Evolutionary conservation across 805 yeast genomes (phyloP).

Genomic region (Starmerella roubikii): DNA sequence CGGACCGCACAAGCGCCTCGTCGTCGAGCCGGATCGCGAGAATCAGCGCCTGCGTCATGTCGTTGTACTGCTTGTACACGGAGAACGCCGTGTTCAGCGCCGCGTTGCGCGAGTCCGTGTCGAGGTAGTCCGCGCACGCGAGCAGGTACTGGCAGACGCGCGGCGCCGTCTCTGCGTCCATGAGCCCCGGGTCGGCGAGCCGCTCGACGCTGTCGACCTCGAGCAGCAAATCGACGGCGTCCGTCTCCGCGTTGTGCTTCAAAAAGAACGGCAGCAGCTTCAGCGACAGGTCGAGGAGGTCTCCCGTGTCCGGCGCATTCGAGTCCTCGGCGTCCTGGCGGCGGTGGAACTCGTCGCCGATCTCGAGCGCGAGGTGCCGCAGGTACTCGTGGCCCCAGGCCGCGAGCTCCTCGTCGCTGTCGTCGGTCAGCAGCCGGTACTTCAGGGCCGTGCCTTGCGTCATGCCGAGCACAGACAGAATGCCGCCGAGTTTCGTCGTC

Average conservation of each 20-base stretch:
- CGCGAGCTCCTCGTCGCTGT: slow-evolving; percentile 39
- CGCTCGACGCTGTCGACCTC: slow-evolving; percentile 82
- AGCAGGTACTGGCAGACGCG: slow-evolving; percentile 92
- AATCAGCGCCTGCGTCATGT: slow-evolving; percentile 71
- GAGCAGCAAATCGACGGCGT: slow-evolving; percentile 83
- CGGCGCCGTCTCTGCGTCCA: slow-evolving; percentile 68
- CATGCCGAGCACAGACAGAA: slow-evolving; percentile 87
- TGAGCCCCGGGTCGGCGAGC: slow-evolving; percentile 49
- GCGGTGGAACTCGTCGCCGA: slow-evolving; percentile 72
- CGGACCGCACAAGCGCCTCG: slow-evolving; percentile 59
- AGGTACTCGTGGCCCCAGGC: slow-evolving; percentile 96
- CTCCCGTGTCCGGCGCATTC: slow-evolving; percentile 20
- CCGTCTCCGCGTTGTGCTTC: slow-evolving; percentile 94
- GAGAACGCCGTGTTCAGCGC: slow-evolving; percentile 80
- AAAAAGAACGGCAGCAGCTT: slow-evolving; percentile 79
- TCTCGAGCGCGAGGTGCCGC: slow-evolving; percentile 88
- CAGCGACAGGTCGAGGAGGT: slow-evolving; percentile 51
- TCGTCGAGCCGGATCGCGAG: slow-evolving; percentile 83
- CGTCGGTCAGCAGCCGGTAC: slow-evolving; percentile 54
- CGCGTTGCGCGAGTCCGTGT: slow-evolving; percentile 83
- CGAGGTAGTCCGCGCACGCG: slow-evolving; percentile 88
- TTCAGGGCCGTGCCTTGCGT: slow-evolving; percentile 74
- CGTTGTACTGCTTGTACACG: slow-evolving; percentile 64
- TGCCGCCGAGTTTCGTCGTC: slow-evolving; percentile 61
- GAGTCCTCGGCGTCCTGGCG: slow-evolving; percentile 21